phyloP scores from a whole-genome alignment of 2,329 filamentous ascomycete genomes.

The Knufia fluminis region DNA sequence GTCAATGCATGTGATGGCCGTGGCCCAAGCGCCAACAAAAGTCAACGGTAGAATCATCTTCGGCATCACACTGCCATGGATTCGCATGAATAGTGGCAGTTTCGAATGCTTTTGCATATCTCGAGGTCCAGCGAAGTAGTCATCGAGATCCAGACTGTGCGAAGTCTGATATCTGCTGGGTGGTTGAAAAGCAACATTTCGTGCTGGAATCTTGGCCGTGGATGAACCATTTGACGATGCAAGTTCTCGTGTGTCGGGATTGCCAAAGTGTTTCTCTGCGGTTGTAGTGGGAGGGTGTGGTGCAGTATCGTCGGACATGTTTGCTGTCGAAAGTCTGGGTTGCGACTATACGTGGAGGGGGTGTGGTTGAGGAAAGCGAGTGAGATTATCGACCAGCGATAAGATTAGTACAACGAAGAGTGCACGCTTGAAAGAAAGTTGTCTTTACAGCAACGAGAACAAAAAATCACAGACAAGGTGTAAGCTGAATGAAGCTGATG shows the following conservation, averaged over 20 bases:
- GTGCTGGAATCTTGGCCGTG: slow-evolving; percentile 2
- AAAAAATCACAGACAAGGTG: neutral
- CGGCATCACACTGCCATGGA: slow-evolving; percentile 66
- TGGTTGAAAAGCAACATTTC: slow-evolving; percentile 6
- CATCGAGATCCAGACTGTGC: slow-evolving; percentile 46
- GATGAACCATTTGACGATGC: slow-evolving; percentile 14
- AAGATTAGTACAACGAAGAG: neutral
- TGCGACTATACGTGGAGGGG: neutral
- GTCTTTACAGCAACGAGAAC: too few species aligned
- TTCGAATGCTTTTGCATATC: slow-evolving; percentile 66
- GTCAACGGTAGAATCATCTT: slow-evolving; percentile 62
- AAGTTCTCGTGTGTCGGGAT: slow-evolving; percentile 5
- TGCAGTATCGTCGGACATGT: neutral
- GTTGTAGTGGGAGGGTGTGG: neutral
- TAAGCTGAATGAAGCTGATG: neutral
- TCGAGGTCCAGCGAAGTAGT: slow-evolving; percentile 55
- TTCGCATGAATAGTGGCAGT: slow-evolving; percentile 64
- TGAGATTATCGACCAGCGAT: neutral
- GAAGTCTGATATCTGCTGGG: slow-evolving; percentile 1
- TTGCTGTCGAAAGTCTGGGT: too few species aligned
- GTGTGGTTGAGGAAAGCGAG: neutral
- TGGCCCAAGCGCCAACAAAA: slow-evolving; percentile 56
- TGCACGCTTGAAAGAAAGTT: neutral
- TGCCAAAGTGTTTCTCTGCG: neutral
- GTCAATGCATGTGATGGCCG: slow-evolving; percentile 52